Evolutionary conservation across 768 basidiomycete genomes (phyloP).

Genomic region (Pholiota molesta): DNA sequence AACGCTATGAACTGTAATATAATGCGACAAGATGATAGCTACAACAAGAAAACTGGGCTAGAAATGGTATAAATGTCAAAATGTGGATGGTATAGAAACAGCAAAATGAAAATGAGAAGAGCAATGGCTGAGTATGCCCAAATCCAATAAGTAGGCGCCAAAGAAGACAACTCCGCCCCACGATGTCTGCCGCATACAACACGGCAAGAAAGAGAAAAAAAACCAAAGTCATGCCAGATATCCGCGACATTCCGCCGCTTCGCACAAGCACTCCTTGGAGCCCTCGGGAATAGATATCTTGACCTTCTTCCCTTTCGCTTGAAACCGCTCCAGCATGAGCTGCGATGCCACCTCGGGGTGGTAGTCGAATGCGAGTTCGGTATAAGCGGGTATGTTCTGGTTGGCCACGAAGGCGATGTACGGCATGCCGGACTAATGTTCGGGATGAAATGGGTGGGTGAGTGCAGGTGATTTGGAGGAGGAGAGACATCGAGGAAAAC

Average conservation of each 20-base stretch:
- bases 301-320: conserved; percentile 15
- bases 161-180: too few species aligned
- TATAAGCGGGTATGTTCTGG: conserved; percentile 46
- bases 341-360: conserved; percentile 42
- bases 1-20: too few species aligned
- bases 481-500: conserved; percentile 11
- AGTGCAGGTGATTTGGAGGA: not conserved
- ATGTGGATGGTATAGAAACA: too few species aligned
- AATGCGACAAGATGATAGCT: too few species aligned
- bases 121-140: too few species aligned
- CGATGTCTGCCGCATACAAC: too few species aligned
- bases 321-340: not conserved
- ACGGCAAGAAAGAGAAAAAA: not conserved
- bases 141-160: too few species aligned
- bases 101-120: too few species aligned
- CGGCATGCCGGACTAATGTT: conserved; percentile 57
- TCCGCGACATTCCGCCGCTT: conserved; percentile 16
- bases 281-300: conserved; percentile 13
- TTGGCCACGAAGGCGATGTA: conserved; percentile 64
- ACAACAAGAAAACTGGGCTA: too few species aligned
- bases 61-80: too few species aligned
- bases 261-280: conserved; percentile 15
- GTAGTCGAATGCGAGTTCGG: conserved; percentile 70
- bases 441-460: not conserved
- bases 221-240: not conserved